phyloP scores from a whole-genome alignment of 2,329 filamentous ascomycete genomes.

The Arthroderma uncinatum region DNA sequence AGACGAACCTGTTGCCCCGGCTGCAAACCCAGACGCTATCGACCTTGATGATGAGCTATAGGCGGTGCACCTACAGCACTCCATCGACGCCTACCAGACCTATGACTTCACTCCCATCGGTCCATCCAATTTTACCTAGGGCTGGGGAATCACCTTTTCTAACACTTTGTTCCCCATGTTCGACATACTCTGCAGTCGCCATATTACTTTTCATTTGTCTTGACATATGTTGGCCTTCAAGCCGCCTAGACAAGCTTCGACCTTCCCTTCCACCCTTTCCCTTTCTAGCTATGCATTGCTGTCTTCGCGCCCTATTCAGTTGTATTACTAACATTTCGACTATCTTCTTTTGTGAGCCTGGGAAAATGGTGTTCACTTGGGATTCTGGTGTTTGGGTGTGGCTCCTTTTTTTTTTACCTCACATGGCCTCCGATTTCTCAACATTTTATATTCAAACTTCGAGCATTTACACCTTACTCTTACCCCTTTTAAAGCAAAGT shows the following conservation, averaged over 20 bases:
- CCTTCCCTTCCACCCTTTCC: background rate
- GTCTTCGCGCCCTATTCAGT: background rate
- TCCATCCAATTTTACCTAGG: background rate
- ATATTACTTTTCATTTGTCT: background rate
- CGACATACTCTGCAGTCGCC: background rate
- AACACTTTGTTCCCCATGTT: background rate
- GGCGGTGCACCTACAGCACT: background rate
- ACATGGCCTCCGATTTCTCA: background rate
- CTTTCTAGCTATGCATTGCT: background rate
- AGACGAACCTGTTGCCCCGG: constrained; percentile 28
- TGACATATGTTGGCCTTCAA: background rate
- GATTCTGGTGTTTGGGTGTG: constrained; percentile 1
- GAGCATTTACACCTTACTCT: background rate
- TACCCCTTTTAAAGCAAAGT: background rate
- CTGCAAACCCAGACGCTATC: constrained; percentile 75
- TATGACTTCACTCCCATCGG: background rate
- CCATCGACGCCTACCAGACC: background rate
- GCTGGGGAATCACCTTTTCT: background rate
- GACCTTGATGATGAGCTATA: constrained; percentile 54
- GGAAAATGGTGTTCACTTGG: background rate
- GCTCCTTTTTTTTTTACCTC: background rate
- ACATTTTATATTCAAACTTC: background rate
- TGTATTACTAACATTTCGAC: constrained; percentile 3
- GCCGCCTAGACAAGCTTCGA: background rate
- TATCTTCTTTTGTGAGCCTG: background rate